A percentile compares a stretch with the other conserved stretches of the same genome.
phyloP scores from a whole-genome alignment of 768 basidiomycete species.

The Mycena capillaripes region DNA sequence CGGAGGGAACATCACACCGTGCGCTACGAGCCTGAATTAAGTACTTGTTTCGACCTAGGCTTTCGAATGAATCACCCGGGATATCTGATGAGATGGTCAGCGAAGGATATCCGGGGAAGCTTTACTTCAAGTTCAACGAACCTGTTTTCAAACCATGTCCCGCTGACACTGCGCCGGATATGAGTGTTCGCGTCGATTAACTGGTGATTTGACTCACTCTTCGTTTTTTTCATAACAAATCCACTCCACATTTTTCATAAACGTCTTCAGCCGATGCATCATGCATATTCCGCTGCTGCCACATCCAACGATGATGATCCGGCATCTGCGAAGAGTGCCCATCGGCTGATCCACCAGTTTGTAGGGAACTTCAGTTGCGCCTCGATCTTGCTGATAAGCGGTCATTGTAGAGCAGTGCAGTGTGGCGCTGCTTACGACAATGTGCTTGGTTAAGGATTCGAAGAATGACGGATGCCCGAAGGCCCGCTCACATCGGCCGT shows the following conservation, averaged over 20 bases:
- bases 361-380: constrained; percentile 7
- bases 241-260: constrained; percentile 1
- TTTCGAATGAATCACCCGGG: constrained; percentile 2
- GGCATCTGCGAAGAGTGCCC: constrained; percentile 11
- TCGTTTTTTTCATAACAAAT: constrained; percentile 9
- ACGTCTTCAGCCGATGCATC: constrained; percentile 7
- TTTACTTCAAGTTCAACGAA: neutral
- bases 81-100: constrained; percentile 4
- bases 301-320: constrained; percentile 21
- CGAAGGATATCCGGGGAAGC: neutral
- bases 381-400: neutral
- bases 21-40: neutral
- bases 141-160: constrained; percentile 6
- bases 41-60: neutral
- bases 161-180: neutral
- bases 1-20: constrained; percentile 5
- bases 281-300: constrained; percentile 18
- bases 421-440: neutral
- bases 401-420: neutral
- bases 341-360: constrained; percentile 7
- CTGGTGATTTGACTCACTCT: neutral
- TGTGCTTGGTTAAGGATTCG: neutral
- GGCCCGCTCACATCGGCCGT: neutral
- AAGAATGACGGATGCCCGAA: constrained; percentile 2
- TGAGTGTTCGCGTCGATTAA: neutral